These are phyloP conservation scores for Amanita pseudoporphyria DNA, from an alignment of 768 basidiomycete species.

Conservation along the genomic window DNA sequence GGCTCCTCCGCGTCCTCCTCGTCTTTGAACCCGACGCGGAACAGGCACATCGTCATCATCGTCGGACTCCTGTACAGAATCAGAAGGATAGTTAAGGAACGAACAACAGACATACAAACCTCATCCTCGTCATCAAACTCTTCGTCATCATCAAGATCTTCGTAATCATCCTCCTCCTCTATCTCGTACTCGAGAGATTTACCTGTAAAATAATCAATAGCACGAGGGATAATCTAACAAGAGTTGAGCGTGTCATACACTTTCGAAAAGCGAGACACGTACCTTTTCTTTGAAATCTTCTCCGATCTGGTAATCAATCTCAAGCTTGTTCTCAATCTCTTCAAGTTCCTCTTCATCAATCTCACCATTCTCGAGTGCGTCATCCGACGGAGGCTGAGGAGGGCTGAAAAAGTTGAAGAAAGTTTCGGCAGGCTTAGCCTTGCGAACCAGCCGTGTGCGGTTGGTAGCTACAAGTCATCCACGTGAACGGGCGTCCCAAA, in stretches of 20 bases:
- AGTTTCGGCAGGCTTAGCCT: slow-evolving; percentile 84
- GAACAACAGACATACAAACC: slow-evolving; percentile 30
- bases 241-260: neutral
- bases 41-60: slow-evolving; percentile 51
- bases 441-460: slow-evolving; percentile 73
- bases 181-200: slow-evolving; percentile 84
- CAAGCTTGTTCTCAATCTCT: slow-evolving; percentile 87
- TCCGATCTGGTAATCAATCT: slow-evolving; percentile 96
- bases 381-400: slow-evolving; percentile 61
- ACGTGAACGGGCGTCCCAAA: slow-evolving; percentile 1
- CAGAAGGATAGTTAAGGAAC: slow-evolving; percentile 6
- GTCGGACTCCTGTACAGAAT: slow-evolving; percentile 46
- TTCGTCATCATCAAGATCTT: slow-evolving; percentile 48
- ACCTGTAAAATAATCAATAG: slow-evolving; percentile 96
- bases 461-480: slow-evolving; percentile 51
- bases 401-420: slow-evolving; percentile 99
- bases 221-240: slow-evolving; percentile 81
- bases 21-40: slow-evolving; percentile 46
- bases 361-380: slow-evolving; percentile 58
- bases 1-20: slow-evolving; percentile 43
- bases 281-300: slow-evolving; percentile 98
- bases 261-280: slow-evolving; percentile 8
- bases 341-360: slow-evolving; percentile 80
- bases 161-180: slow-evolving; percentile 52
- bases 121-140: slow-evolving; percentile 50